Percentiles rank a stretch among this genome's conserved stretches.
These are phyloP conservation scores for Geotrichum bryndzae DNA, from an alignment of 1,139 yeast species.

Conservation along the genomic window DNA sequence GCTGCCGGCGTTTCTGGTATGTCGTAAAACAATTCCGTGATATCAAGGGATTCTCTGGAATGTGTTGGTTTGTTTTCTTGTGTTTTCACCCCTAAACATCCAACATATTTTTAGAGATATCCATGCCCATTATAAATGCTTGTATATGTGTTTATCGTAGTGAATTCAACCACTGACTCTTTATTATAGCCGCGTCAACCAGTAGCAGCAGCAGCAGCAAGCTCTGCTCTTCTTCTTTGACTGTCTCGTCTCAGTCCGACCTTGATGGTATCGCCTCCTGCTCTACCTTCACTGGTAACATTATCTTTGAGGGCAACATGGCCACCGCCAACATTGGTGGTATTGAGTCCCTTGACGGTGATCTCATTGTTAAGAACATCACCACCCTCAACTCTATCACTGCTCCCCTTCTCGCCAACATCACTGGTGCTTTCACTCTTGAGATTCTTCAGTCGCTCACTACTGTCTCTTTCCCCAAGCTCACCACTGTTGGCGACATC, in stretches of 20 bases:
- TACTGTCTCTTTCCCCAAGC: slow-evolving; percentile 67
- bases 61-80: background rate
- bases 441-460: slow-evolving; percentile 60
- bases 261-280: slow-evolving; percentile 70
- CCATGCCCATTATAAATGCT: background rate
- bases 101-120: background rate
- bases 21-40: background rate
- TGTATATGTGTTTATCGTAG: background rate
- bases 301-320: slow-evolving; percentile 54
- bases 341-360: slow-evolving; percentile 69
- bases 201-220: background rate
- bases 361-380: slow-evolving; percentile 60
- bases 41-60: background rate
- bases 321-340: slow-evolving; percentile 43
- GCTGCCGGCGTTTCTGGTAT: slow-evolving; percentile 4
- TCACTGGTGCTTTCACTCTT: slow-evolving; percentile 63
- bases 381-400: slow-evolving; percentile 55
- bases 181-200: background rate
- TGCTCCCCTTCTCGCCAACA: slow-evolving; percentile 73
- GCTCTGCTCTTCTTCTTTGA: slow-evolving; percentile 25
- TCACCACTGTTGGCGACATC: slow-evolving; percentile 75
- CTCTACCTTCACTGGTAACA: slow-evolving; percentile 73
- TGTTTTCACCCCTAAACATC: background rate
- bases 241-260: slow-evolving; percentile 61
- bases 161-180: background rate